These are phyloP conservation scores for Bruguiera sexangula DNA, from an alignment of 345 rosid genomes.

Conservation along the genomic window DNA sequence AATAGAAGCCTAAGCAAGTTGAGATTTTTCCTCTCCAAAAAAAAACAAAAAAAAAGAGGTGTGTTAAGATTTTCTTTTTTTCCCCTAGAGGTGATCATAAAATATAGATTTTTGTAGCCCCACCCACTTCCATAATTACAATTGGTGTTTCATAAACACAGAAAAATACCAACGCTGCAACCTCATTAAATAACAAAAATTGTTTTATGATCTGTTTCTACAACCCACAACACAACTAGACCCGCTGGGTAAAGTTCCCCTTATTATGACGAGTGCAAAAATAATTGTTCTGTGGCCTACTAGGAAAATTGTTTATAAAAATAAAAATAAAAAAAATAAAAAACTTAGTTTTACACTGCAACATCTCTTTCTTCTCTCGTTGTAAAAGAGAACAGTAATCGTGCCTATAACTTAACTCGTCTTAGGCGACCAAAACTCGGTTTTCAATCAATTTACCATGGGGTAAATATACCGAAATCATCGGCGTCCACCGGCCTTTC, in stretches of 20 bases:
- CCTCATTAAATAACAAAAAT: conserved; percentile 4
- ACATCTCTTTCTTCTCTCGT: conserved; percentile 7
- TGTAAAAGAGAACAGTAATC: not conserved
- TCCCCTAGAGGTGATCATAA: too few species aligned
- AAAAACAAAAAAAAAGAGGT: too few species aligned
- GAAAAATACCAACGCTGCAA: not conserved
- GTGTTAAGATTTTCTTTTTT: too few species aligned
- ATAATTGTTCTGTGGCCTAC: conserved; percentile 11
- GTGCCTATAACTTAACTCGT: conserved; percentile 13
- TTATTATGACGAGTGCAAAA: conserved; percentile 17
- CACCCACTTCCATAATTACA: too few species aligned
- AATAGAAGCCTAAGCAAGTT: too few species aligned
- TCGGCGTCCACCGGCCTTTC: conserved; percentile 67
- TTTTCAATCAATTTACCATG: conserved; percentile 16
- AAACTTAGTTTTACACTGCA: conserved; percentile 15
- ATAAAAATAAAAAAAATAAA: not conserved
- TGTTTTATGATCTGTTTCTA: conserved; percentile 10
- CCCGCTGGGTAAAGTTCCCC: conserved; percentile 14
- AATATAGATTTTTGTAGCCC: too few species aligned
- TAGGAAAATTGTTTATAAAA: not conserved
- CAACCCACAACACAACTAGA: not conserved
- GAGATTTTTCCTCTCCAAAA: too few species aligned
- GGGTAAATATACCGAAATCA: conserved; percentile 19
- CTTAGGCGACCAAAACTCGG: conserved; percentile 14
- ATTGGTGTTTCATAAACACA: too few species aligned